Evolutionary conservation across 2,329 filamentous ascomycete species (phyloP).

Genomic region (Albifimbria verrucaria): DNA sequence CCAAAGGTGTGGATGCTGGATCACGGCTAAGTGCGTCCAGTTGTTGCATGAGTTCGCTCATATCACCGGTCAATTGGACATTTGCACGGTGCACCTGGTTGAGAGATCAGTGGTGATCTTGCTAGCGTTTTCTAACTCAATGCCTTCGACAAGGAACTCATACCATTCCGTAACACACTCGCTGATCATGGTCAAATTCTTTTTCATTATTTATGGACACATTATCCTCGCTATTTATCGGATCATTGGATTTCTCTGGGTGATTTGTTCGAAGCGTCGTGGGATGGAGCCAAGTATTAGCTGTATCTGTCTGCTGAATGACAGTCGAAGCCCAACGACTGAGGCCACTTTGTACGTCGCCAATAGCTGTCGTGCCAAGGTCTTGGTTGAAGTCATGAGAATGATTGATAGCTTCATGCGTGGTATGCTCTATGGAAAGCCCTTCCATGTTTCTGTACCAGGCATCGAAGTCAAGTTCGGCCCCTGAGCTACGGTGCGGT

Average conservation of each 20-base stretch:
- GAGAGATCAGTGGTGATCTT: constrained; percentile 7
- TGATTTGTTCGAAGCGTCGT: neutral
- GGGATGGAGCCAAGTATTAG: neutral
- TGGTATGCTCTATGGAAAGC: neutral
- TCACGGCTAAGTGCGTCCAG: neutral
- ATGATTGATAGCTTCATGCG: neutral
- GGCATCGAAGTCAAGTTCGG: neutral
- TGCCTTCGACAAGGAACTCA: no score
- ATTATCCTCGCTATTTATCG: no score
- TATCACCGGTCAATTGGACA: constrained; percentile 3
- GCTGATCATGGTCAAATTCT: neutral
- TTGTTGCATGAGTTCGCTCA: neutral
- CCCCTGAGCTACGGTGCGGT: no score
- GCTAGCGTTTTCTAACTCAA: no score
- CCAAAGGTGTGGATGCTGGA: neutral
- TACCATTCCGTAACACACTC: neutral
- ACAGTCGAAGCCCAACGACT: neutral
- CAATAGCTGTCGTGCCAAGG: neutral
- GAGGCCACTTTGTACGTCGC: neutral
- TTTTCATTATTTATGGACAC: no score
- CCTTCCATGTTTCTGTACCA: neutral
- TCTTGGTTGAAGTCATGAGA: neutral
- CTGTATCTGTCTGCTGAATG: neutral
- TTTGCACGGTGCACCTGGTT: constrained; percentile 6
- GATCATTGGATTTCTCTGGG: no score